Evolutionary conservation across 106 monocot genomes (phyloP).

Genomic region (Dendrobium nobile): DNA sequence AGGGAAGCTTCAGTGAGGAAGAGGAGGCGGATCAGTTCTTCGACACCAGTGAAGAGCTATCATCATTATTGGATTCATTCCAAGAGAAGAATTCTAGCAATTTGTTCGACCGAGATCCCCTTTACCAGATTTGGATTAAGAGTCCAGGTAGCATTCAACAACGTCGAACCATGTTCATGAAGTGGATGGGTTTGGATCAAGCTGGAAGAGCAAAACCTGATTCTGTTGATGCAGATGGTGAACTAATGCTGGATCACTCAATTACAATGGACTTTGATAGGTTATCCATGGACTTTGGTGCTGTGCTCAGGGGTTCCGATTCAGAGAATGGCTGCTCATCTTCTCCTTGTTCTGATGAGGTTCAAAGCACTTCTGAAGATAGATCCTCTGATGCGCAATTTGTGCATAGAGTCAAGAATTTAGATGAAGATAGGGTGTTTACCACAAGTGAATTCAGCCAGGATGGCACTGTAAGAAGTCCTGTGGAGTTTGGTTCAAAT

Average conservation of each 20-base stretch:
- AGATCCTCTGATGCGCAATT: conserved; percentile 12
- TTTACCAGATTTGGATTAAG: conserved; percentile 29
- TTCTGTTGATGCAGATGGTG: neutral
- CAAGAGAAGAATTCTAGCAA: conserved; percentile 6
- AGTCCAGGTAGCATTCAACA: conserved; percentile 43
- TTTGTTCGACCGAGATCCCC: conserved; percentile 10
- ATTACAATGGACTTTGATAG: conserved; percentile 13
- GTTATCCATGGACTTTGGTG: conserved; percentile 17
- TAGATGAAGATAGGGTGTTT: conserved; percentile 36
- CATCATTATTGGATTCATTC: conserved; percentile 20
- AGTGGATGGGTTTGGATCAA: conserved; percentile 46
- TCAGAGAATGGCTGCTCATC: conserved; percentile 14
- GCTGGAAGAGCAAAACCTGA: neutral
- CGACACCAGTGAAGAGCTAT: conserved; percentile 54
- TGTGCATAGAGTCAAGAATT: conserved; percentile 31
- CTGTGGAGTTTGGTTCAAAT: conserved; percentile 28
- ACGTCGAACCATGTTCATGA: conserved; percentile 47
- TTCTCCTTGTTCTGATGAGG: conserved; percentile 23
- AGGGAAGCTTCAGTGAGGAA: neutral
- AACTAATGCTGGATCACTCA: neutral
- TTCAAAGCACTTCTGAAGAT: conserved; percentile 13
- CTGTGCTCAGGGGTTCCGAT: conserved; percentile 17
- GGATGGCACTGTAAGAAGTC: conserved; percentile 21
- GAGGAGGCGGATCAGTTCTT: conserved; percentile 54
- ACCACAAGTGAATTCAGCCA: conserved; percentile 17